Percentiles rank a stretch among this genome's conserved stretches.
Evolutionary conservation across 352 stramenopile species (phyloP).

Genomic region (Phytophthora pseudosyringae): DNA sequence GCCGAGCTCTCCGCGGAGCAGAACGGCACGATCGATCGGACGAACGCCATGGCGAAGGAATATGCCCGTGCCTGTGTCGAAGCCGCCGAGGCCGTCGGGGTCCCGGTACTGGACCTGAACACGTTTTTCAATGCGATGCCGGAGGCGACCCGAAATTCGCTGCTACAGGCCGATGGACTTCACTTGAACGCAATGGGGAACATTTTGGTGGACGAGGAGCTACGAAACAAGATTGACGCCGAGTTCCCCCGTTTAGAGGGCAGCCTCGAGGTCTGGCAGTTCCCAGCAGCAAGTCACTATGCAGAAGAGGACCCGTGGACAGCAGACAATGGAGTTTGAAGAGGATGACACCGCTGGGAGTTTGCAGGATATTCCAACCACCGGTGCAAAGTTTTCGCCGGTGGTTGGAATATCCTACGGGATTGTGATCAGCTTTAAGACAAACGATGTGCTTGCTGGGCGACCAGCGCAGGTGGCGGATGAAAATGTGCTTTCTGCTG

Average conservation of each 20-base stretch:
- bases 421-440: background rate
- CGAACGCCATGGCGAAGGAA: slow-evolving; percentile 24
- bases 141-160: slow-evolving; percentile 35
- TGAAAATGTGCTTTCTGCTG: too few relatives aligned
- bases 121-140: slow-evolving; percentile 54
- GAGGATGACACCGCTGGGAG: background rate
- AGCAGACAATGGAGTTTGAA: slow-evolving; percentile 3
- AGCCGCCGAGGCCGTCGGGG: slow-evolving; percentile 20
- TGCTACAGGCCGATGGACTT: slow-evolving; percentile 35
- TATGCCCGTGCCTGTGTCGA: slow-evolving; percentile 54
- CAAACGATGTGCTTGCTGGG: too few relatives aligned
- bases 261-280: slow-evolving; percentile 16
- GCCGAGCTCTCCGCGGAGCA: slow-evolving; percentile 21
- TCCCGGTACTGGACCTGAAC: slow-evolving; percentile 53
- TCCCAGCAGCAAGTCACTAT: slow-evolving; percentile 18
- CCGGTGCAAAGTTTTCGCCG: too few relatives aligned
- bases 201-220: slow-evolving; percentile 39
- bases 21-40: slow-evolving; percentile 36
- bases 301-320: slow-evolving; percentile 17
- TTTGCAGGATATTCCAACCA: too few relatives aligned
- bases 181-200: slow-evolving; percentile 61
- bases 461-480: too few relatives aligned
- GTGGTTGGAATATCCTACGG: too few relatives aligned
- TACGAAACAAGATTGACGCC: slow-evolving; percentile 35
- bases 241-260: slow-evolving; percentile 18